A percentile compares a stretch with the other conserved stretches of the same genome.
Conservation (phyloP, 139 green algal species). For the Chlamydomonas incerta region DNA sequence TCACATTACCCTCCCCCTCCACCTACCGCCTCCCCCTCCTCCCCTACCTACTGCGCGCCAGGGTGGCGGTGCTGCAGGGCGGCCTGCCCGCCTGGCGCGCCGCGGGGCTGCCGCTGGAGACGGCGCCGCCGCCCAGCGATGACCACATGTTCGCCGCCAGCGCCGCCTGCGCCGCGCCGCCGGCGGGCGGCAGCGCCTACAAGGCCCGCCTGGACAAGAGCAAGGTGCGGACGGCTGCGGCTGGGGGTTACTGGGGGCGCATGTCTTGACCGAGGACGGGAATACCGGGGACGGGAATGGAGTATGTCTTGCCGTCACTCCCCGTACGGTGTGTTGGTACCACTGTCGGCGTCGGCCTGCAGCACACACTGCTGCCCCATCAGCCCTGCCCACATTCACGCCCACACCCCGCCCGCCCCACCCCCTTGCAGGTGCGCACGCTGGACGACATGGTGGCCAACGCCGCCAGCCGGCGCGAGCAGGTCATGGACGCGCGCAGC, state of each 20-base stretch:
- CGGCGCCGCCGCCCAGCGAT: slow-evolving; percentile 22
- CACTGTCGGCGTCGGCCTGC: too few relatives aligned
- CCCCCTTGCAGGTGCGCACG: slow-evolving; percentile 69
- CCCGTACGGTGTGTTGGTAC: too few relatives aligned
- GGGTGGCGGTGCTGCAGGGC: slow-evolving; percentile 91
- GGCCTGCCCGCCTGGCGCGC: slow-evolving; percentile 87
- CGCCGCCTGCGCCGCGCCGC: slow-evolving; percentile 39
- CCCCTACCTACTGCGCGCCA: too few relatives aligned
- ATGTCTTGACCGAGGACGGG: too few relatives aligned
- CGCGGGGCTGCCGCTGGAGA: slow-evolving; percentile 61
- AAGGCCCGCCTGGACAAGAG: slow-evolving; percentile 52
- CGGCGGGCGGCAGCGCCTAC: slow-evolving; percentile 41
- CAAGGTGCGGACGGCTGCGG: slow-evolving; percentile 60
- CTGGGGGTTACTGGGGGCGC: too few relatives aligned
- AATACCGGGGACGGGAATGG: too few relatives aligned
- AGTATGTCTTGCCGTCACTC: too few relatives aligned
- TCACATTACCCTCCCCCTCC: too few relatives aligned
- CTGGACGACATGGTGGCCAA: slow-evolving; percentile 72
- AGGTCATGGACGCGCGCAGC: slow-evolving; percentile 86
- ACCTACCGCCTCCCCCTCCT: too few relatives aligned
- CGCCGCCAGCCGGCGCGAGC: slow-evolving; percentile 49
- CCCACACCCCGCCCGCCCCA: too few relatives aligned
- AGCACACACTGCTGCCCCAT: too few relatives aligned
- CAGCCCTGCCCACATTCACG: too few relatives aligned
- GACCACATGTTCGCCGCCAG: slow-evolving; percentile 45